A percentile compares a stretch with the other conserved stretches of the same genome.
Evolutionary conservation across 331 rosid species (phyloP).

Genomic region (Malus hybrid): DNA sequence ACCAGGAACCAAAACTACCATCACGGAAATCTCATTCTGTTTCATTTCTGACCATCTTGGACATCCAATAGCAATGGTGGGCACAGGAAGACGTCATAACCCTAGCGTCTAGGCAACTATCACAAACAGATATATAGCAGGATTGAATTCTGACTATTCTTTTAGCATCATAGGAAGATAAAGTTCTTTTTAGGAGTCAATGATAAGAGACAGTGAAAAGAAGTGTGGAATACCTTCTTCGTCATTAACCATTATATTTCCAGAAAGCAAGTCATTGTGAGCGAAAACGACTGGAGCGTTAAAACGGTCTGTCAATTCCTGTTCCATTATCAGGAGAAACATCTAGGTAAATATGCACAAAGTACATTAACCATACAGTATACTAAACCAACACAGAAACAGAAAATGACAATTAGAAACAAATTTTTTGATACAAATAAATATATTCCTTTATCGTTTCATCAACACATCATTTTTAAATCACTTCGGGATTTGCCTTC

Average conservation of each 20-base stretch:
- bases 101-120: not conserved
- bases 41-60: not conserved
- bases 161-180: not conserved
- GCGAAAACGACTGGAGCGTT: constrained; percentile 75
- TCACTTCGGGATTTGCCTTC: not conserved
- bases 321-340: constrained; percentile 38
- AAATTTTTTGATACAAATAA: not conserved
- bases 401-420: not conserved
- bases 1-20: not conserved
- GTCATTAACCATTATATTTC: constrained; percentile 81
- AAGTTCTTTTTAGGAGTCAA: not conserved
- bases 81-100: not conserved
- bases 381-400: not conserved
- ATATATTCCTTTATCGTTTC: not conserved
- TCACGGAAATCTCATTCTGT: not conserved
- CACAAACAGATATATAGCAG: not conserved
- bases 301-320: constrained; percentile 62
- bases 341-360: constrained; percentile 8
- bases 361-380: not conserved
- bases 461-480: not conserved
- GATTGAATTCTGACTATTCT: not conserved
- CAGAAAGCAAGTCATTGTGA: constrained; percentile 95
- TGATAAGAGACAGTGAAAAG: constrained; percentile 6
- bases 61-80: not conserved
- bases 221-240: constrained; percentile 61